Base-by-base conservation (phyloP, 345 rosid species). In the Turritis glabra region DNA sequence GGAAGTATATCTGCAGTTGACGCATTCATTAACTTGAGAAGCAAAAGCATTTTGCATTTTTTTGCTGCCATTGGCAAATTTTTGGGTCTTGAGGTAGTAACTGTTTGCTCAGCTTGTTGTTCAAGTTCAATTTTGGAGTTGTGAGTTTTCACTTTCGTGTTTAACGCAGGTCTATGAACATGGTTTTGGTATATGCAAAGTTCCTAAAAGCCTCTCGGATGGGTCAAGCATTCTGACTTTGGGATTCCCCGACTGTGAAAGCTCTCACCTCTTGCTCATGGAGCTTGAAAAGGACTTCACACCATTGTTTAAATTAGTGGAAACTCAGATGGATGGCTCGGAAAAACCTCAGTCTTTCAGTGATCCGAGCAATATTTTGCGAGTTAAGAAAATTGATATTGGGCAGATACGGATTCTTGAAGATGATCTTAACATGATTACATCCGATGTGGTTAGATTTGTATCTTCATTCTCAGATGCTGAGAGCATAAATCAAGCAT, bases 211-310 rank as follows among this genome's bases (percentile, higher is more conserved):
- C 76, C 85, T 96, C 69, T 75, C 64, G 22, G 88, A 76, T 77
- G 86, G 87, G 44, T 80, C 91, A 66, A 69, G 77, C 51, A 77
- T 82, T 75, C 81, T 96, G 84, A 75, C 94, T 74, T 78, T 92
- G 92, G 92, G 99, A 64, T 89, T 96, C 83, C 99, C 98, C 11
- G 91, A 89, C 41, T 85, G 89, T 68, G 98, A 90, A 51, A 87
- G 88, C 69, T 90, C 91, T 15, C 91, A 92, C 80, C 88, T 85
- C 80, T 76, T 96, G 82, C 84, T 92, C 71, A 82, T 89, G 94
- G 93, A 90, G 77, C 93, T 90, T 30, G 98, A 90, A 81, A 90
- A 89, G 74, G 97, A 96, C 72, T 96, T 90, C 82, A 96, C 88
- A 54, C 97, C 98, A 22, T 75, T 86, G 77, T 96, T 92, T 71